Percentiles rank a stretch among this genome's conserved stretches.
phyloP scores from a whole-genome alignment of 2,329 filamentous ascomycete genomes.

The Scorias spongiosa region DNA sequence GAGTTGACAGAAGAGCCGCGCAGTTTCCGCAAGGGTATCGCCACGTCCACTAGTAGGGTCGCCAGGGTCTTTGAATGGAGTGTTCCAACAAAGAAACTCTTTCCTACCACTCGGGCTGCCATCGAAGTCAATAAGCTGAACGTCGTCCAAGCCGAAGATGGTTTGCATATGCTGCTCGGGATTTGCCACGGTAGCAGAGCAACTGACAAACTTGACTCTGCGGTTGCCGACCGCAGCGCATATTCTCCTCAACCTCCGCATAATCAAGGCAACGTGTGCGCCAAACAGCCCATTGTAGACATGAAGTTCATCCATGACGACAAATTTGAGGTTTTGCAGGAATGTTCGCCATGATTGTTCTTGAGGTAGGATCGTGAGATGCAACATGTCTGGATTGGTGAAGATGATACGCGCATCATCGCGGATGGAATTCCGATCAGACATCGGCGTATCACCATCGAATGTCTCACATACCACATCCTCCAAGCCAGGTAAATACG shows the following conservation, averaged over 20 bases:
- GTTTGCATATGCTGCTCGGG: slow-evolving; percentile 82
- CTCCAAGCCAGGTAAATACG: slow-evolving; percentile 64
- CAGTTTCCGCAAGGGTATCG: slow-evolving; percentile 70
- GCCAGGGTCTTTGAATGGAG: slow-evolving; percentile 75
- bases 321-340: slow-evolving; percentile 74
- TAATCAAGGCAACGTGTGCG: slow-evolving; percentile 85
- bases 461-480: slow-evolving; percentile 77
- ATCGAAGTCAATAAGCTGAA: slow-evolving; percentile 74
- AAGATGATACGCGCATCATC: slow-evolving; percentile 89
- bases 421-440: slow-evolving; percentile 60
- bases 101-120: slow-evolving; percentile 86
- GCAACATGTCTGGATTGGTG: slow-evolving; percentile 96
- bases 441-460: slow-evolving; percentile 84
- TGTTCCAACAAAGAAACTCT: slow-evolving; percentile 97
- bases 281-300: slow-evolving; percentile 94
- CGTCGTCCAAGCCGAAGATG: slow-evolving; percentile 77
- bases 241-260: slow-evolving; percentile 73
- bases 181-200: slow-evolving; percentile 91
- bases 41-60: slow-evolving; percentile 79
- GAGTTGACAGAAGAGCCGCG: slow-evolving; percentile 77
- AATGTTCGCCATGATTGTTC: slow-evolving; percentile 82
- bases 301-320: slow-evolving; percentile 75
- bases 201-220: slow-evolving; percentile 79
- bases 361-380: slow-evolving; percentile 82
- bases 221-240: slow-evolving; percentile 83